Conservation (phyloP, 2,329 filamentous ascomycete genomes). For the Coniochaeta ligniaria region DNA sequence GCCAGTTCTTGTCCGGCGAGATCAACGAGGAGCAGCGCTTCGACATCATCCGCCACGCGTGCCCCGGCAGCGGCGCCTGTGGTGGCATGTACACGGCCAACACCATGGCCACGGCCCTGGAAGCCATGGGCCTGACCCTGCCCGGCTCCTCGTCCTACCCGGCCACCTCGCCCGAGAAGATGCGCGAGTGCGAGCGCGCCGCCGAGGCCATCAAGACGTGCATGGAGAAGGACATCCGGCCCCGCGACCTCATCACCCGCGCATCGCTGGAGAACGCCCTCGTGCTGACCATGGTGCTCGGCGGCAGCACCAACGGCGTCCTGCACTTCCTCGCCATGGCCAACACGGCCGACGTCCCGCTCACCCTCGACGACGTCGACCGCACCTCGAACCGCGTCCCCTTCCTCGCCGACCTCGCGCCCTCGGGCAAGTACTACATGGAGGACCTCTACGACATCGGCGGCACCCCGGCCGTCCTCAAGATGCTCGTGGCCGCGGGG, state of each 20-base stretch:
- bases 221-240: conserved; percentile 77
- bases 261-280: conserved; percentile 81
- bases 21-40: too few relatives aligned
- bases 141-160: conserved; percentile 81
- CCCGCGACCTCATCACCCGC: conserved; percentile 72
- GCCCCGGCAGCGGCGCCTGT: conserved; percentile 67
- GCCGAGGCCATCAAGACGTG: conserved; percentile 71
- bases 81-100: conserved; percentile 89
- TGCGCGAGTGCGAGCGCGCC: conserved; percentile 76
- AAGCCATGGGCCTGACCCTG: conserved; percentile 77
- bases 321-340: conserved; percentile 90
- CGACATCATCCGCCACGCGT: conserved; percentile 77
- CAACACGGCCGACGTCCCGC: conserved; percentile 67
- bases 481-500: conserved; percentile 69
- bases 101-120: conserved; percentile 86
- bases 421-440: conserved; percentile 75
- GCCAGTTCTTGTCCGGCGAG: too few relatives aligned
- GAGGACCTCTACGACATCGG: conserved; percentile 82
- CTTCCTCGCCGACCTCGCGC: conserved; percentile 79
- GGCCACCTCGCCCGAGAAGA: conserved; percentile 73
- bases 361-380: conserved; percentile 78
- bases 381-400: conserved; percentile 76
- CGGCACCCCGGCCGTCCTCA: conserved; percentile 79
- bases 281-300: conserved; percentile 86
- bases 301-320: conserved; percentile 82